Evolutionary conservation across 2,329 filamentous ascomycete genomes (phyloP), one percentile per base, ranked within the genome.

Genomic region (Hypoxylon sp.): DNA sequence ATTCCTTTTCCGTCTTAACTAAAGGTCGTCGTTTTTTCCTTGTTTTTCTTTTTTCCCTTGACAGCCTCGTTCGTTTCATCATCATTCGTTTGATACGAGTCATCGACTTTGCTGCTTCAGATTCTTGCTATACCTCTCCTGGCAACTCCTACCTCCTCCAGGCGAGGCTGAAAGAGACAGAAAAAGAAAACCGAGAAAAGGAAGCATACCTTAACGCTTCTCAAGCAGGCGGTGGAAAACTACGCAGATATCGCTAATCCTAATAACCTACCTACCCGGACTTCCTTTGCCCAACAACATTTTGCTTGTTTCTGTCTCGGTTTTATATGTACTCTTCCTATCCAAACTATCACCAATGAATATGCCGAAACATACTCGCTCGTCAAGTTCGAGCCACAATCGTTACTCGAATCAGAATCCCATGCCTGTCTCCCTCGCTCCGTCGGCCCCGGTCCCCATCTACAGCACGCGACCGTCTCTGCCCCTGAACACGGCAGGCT

Each of bases 291-390:
- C 14, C 43, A 17, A 51, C 43, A 53, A 63, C 55, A 28, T 67
- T 49, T 68, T 49, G 52, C 17, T 57, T 64, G 59, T 52, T 58
- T 57, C 23, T 28, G 28, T 67, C 67, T 51, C 66, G 57, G 46
- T 66, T 68, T 63, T 65, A 63, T 56, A 62, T 69, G 61, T 67
- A 58, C 58, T 71, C 50, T 65, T 67, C 67, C 46, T 34, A 13
- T 56, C 52, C 36, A 52, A 41, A 45, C 48, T 56, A 63, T 38
- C 51, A 34, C 63, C 68, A 60, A 70, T 72, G 70, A 80, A 73
- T 72, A 85, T 85, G 83, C 80, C 83, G 59, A 84, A 82, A 74
- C 81, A 84, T 72, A 78, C 77, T 7, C 79, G 82, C 65, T 79
- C 78, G 61, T 75, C 80, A 48, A 84, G 80, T 74, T 77, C 77